Conservation (phyloP, 495 filamentous ascomycete genomes). For the Penicillium fimorum region DNA sequence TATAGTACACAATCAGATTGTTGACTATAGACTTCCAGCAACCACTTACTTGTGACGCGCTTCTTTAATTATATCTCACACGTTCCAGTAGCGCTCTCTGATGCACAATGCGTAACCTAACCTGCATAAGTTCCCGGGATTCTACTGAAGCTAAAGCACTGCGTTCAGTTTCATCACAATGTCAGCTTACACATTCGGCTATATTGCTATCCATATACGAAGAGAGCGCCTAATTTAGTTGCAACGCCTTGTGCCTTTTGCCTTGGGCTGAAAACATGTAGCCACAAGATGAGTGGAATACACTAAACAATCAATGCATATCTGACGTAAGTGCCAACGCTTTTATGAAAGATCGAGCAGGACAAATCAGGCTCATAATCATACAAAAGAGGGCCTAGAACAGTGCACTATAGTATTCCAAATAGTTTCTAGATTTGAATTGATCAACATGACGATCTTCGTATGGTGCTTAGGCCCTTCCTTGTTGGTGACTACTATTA, state of each 20-base stretch:
- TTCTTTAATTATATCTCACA: conserved; percentile 17
- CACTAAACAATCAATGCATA: not conserved
- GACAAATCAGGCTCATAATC: not conserved
- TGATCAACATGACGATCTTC: not conserved
- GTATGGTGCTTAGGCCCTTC: not conserved
- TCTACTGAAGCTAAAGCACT: not conserved
- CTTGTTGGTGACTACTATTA: not conserved
- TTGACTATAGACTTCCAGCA: not conserved
- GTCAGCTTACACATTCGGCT: conserved; percentile 16
- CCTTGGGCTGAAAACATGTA: not conserved
- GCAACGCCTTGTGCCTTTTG: not conserved
- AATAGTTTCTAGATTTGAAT: not conserved
- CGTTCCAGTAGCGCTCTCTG: not conserved
- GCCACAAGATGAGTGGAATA: not conserved
- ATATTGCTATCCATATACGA: not conserved
- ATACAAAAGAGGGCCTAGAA: too few relatives aligned
- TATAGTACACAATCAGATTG: not conserved
- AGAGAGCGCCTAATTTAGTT: not conserved
- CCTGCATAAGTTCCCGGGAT: conserved; percentile 11
- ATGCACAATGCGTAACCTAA: conserved; percentile 1
- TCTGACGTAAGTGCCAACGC: not conserved
- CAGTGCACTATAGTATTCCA: not conserved
- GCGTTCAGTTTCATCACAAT: conserved; percentile 1
- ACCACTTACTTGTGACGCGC: not conserved
- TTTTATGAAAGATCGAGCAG: too few relatives aligned